Conservation (phyloP, 352 stramenopile genomes). For the Pythium utonaiense region DNA sequence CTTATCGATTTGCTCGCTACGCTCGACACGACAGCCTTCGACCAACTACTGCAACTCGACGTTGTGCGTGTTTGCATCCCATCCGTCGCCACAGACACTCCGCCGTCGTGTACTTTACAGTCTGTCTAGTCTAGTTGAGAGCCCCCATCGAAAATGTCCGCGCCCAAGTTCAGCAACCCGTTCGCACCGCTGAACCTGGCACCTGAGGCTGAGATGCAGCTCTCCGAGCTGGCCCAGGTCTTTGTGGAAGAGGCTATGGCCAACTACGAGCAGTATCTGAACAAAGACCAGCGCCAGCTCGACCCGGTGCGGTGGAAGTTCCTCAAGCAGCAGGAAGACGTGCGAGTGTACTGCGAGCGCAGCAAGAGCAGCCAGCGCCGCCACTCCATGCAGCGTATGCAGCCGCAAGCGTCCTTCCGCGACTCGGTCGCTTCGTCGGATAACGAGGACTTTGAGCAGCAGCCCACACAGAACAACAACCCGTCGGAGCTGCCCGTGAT, state of each 20-base stretch:
- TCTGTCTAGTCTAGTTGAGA: no score
- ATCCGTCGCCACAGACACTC: no score
- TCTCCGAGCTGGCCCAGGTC: constrained; percentile 29
- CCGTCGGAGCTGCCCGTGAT: constrained; percentile 28
- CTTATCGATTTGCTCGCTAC: no score
- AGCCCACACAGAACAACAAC: constrained; percentile 3
- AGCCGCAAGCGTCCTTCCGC: background rate
- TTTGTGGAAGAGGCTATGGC: constrained; percentile 43
- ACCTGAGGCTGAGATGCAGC: constrained; percentile 32
- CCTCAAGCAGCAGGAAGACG: constrained; percentile 34
- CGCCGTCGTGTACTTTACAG: no score
- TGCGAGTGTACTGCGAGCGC: constrained; percentile 23
- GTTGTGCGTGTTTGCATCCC: no score
- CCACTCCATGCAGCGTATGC: background rate
- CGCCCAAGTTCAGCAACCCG: constrained; percentile 31
- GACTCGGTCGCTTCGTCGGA: constrained; percentile 8
- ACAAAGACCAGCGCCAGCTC: constrained; percentile 29
- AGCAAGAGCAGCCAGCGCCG: background rate
- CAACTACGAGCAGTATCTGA: constrained; percentile 44
- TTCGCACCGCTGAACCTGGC: constrained; percentile 46
- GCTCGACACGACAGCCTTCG: no score
- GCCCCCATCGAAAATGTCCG: no score
- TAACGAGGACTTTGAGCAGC: constrained; percentile 6
- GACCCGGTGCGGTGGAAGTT: constrained; percentile 47
- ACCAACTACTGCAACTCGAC: no score